A percentile compares a stretch with the other conserved stretches of the same genome.
phyloP scores from a whole-genome alignment of 2,329 filamentous ascomycete genomes.

The Xylariaceae sp. region DNA sequence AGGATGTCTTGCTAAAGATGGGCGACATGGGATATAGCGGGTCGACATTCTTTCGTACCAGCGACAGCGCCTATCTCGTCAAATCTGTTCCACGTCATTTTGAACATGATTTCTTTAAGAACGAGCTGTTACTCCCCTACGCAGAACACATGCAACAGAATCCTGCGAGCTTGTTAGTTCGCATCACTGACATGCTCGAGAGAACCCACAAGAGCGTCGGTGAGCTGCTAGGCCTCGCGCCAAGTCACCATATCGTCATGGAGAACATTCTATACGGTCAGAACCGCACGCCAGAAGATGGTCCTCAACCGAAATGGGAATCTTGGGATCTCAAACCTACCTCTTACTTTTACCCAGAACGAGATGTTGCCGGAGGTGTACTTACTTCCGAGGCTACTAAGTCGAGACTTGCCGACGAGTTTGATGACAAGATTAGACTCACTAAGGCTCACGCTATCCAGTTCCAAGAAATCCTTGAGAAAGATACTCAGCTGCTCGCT shows the following conservation, averaged over 20 bases:
- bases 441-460: constrained; percentile 59
- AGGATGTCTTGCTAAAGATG: constrained; percentile 57
- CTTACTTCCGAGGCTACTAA: constrained; percentile 71
- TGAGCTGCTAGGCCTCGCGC: constrained; percentile 63
- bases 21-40: constrained; percentile 78
- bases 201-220: constrained; percentile 64
- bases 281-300: constrained; percentile 48
- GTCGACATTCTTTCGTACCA: constrained; percentile 76
- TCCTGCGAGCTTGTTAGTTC: constrained; percentile 68
- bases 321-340: constrained; percentile 77
- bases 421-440: constrained; percentile 69
- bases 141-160: constrained; percentile 66
- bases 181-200: constrained; percentile 74
- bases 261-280: constrained; percentile 74
- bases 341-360: constrained; percentile 77
- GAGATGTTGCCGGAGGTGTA: constrained; percentile 70
- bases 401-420: constrained; percentile 70
- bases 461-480: constrained; percentile 61
- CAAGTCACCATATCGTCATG: constrained; percentile 79
- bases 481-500: constrained; percentile 69
- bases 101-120: constrained; percentile 73
- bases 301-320: constrained; percentile 61
- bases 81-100: constrained; percentile 75
- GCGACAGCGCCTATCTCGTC: constrained; percentile 70
- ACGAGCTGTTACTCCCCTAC: constrained; percentile 71